These are phyloP conservation scores for Saccharomyces hybrid DNA, from an alignment of 1,139 yeast genomes.

Conservation along the genomic window DNA sequence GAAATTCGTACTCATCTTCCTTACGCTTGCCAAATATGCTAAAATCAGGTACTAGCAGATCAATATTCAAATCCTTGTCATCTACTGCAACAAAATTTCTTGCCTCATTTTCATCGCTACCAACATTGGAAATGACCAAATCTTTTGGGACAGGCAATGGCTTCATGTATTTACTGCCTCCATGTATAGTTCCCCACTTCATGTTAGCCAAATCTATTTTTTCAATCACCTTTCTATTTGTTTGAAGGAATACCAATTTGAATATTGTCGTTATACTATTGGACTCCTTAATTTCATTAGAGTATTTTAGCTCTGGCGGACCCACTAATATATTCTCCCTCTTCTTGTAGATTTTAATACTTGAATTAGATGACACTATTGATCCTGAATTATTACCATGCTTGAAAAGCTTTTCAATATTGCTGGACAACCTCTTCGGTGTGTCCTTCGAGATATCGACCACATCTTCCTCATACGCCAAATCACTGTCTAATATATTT, in stretches of 20 bases:
- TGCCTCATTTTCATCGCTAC: background rate
- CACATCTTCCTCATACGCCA: background rate
- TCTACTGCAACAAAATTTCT: background rate
- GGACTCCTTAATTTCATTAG: background rate
- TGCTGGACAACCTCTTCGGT: background rate
- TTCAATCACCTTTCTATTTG: background rate
- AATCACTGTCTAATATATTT: background rate
- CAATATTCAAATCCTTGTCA: background rate
- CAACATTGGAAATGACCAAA: background rate
- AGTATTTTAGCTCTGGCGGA: slow-evolving; percentile 6
- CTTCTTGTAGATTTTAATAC: slow-evolving; percentile 2
- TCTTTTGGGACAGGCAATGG: slow-evolving; percentile 1
- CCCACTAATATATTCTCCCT: background rate
- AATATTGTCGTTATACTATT: slow-evolving; percentile 1
- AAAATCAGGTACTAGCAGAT: background rate
- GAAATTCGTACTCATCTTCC: background rate
- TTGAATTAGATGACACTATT: slow-evolving; percentile 1
- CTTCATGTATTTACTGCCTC: background rate
- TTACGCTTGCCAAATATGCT: background rate
- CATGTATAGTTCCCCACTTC: slow-evolving; percentile 8
- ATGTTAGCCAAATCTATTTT: slow-evolving; percentile 7
- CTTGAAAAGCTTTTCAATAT: background rate
- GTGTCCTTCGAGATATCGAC: background rate
- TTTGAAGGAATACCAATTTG: slow-evolving; percentile 2
- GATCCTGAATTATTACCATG: background rate